phyloP scores from a whole-genome alignment of 1,139 yeast genomes.

The Pneumocystis wakefieldiae region DNA sequence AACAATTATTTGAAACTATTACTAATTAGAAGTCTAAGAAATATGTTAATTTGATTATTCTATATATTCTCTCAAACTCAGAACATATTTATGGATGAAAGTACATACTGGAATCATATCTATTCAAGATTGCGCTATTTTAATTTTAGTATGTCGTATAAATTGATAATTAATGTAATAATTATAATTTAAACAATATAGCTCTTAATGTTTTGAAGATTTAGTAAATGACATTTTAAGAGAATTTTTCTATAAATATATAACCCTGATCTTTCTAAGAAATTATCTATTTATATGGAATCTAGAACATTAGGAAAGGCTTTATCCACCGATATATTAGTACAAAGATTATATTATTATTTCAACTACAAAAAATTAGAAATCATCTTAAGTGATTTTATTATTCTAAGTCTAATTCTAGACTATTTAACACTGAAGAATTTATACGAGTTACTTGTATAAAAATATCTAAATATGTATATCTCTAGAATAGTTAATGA shows the following conservation, averaged over 20 bases:
- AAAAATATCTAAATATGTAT: background rate
- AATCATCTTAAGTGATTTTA: background rate
- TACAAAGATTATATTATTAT: background rate
- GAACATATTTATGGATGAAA: constrained; percentile 46
- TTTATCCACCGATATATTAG: background rate
- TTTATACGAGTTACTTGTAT: background rate
- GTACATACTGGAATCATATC: constrained; percentile 51
- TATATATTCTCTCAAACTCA: constrained; percentile 53
- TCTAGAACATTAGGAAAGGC: constrained; percentile 30
- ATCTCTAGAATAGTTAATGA: background rate
- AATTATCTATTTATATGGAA: constrained; percentile 50
- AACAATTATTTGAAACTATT: constrained; percentile 29
- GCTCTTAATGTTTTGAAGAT: constrained; percentile 32
- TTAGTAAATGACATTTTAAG: constrained; percentile 45
- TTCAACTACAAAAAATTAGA: background rate
- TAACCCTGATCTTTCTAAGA: constrained; percentile 33
- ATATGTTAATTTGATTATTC: constrained; percentile 53
- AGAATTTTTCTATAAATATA: constrained; percentile 35
- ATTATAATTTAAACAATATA: constrained; percentile 32
- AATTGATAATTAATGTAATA: background rate
- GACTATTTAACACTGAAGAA: background rate
- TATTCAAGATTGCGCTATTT: constrained; percentile 69
- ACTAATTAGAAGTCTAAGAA: constrained; percentile 48
- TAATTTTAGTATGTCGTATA: background rate
- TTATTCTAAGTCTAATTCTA: background rate